Conservation (phyloP, 345 rosid species). For the Dimocarpus longan region DNA sequence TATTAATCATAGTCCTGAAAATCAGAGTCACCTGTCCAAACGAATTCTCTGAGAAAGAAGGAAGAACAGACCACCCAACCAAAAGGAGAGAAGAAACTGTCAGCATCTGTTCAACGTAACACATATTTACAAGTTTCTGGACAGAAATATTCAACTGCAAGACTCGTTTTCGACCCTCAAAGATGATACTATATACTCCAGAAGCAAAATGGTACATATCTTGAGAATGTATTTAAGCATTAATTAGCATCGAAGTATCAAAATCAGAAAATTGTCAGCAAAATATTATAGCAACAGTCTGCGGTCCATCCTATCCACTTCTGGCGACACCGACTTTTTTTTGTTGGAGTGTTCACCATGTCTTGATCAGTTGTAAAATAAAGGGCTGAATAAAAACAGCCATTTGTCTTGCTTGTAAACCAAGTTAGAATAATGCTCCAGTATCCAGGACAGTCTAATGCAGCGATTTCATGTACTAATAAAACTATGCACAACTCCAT, state of each 20-base stretch:
- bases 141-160: neutral
- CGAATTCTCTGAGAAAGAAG: neutral
- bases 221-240: slow-evolving; percentile 10
- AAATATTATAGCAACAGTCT: slow-evolving; percentile 19
- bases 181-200: neutral
- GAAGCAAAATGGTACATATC: slow-evolving; percentile 3
- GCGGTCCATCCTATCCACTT: slow-evolving; percentile 28
- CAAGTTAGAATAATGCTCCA: slow-evolving; percentile 31
- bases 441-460: slow-evolving; percentile 15
- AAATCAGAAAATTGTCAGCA: slow-evolving; percentile 20
- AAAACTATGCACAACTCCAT: slow-evolving; percentile 30
- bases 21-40: neutral
- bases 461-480: slow-evolving; percentile 20
- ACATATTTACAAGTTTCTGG: slow-evolving; percentile 5
- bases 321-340: slow-evolving; percentile 15
- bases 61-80: neutral
- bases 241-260: slow-evolving; percentile 11
- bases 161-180: neutral
- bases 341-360: slow-evolving; percentile 9
- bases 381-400: slow-evolving; percentile 24
- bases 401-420: slow-evolving; percentile 17
- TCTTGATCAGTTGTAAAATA: slow-evolving; percentile 18
- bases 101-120: neutral
- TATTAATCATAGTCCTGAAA: no score
- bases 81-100: neutral